A percentile compares a stretch with the other conserved stretches of the same genome.
Evolutionary conservation across 305 asterid genomes (phyloP).

Genomic region (Petunia hybrid): DNA sequence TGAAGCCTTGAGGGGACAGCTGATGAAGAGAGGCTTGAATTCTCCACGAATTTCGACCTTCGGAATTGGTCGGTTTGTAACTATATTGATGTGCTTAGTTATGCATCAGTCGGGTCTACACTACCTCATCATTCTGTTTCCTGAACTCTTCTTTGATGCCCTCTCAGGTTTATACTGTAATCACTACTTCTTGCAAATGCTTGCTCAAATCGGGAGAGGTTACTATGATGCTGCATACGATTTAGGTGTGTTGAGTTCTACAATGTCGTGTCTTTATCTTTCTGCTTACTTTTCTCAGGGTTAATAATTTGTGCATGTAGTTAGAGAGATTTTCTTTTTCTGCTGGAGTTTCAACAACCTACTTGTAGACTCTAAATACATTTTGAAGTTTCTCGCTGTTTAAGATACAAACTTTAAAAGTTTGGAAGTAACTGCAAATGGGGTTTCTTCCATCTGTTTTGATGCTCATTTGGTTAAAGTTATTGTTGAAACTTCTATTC

Average conservation of each 20-base stretch:
- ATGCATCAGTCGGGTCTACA: too few species aligned
- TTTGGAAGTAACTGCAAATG: neutral
- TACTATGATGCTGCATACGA: conserved; percentile 77
- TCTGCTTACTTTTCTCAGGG: neutral
- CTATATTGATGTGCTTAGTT: neutral
- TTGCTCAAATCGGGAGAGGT: conserved; percentile 87
- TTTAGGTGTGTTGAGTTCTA: conserved; percentile 55
- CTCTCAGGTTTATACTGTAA: conserved; percentile 77
- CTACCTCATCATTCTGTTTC: conserved; percentile 6
- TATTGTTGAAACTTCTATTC: neutral
- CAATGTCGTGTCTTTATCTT: neutral
- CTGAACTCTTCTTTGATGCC: neutral
- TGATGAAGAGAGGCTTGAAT: conserved; percentile 57
- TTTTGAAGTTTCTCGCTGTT: neutral
- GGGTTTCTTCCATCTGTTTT: neutral
- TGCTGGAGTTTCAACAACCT: neutral
- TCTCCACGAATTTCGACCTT: conserved; percentile 83
- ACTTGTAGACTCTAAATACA: conserved; percentile 3
- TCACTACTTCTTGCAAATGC: conserved; percentile 89
- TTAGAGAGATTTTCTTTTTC: conserved; percentile 20
- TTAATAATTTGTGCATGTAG: neutral
- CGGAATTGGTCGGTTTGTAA: conserved; percentile 68
- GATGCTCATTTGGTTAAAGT: neutral
- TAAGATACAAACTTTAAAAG: conserved; percentile 22
- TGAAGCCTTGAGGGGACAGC: conserved; percentile 51